Evolutionary conservation across 306 rosid genomes (phyloP), one percentile per base, ranked within the genome.

Genomic region (Cicer bijugum): DNA sequence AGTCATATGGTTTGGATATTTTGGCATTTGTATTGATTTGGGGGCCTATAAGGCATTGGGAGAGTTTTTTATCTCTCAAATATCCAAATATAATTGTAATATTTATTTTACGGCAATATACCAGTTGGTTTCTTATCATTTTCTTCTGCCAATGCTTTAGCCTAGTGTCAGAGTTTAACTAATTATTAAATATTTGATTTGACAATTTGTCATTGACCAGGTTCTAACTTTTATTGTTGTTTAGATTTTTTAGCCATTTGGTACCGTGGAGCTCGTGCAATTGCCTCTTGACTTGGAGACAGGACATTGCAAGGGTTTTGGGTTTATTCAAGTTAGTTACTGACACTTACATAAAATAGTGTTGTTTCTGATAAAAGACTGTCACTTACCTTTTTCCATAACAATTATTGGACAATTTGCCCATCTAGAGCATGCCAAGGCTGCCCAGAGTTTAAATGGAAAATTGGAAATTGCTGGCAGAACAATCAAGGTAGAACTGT

Each of bases 301-400:
- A 0, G 97, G 97, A 68, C 99, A 94, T 61, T 94, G 99, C 97
- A 94, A 94, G 89, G 99, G 99, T 53, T 94, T 94, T 80, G 99
- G 99, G 74, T 94, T 94, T 91, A 80, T 94, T 82, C 99, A 94
- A 75, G 99, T 94, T 73, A 39, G 99, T 87, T 51, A 51, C 77
- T 69, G 50, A 48, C 52, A 1, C 76, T 69, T 68, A 39, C 67
- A 44, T 11, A 11, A 28, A 23, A 50, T n/a, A 61, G 38, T 12
- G 15, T 76, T 66, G 8, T 67, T 76, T 51, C 60, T 14, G 20
- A 35, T 66, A 9, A 17, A 37, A 16, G 46, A 39, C 37, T 74
- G 58, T 62, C 57, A 37, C 67, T 73, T 52, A 75, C 66, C 38
- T 63, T 10, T 47, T 74, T 9, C 52, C 45, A 58, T 77, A 2